Evolutionary conservation across 2,329 filamentous ascomycete species (phyloP).

Genomic region (Epichloe glyceriae): DNA sequence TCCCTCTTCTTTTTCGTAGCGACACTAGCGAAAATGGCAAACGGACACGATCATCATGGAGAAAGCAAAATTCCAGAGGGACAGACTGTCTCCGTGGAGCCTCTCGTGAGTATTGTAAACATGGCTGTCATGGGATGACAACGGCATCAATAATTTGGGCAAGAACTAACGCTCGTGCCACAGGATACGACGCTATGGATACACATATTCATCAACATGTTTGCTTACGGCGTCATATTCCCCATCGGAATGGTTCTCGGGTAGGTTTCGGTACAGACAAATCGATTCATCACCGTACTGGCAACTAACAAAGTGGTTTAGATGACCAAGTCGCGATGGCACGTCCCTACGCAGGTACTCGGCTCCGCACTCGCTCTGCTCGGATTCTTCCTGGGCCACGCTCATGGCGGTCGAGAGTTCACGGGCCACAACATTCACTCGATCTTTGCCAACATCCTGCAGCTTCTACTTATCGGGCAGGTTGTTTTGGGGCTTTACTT

Average conservation of each 20-base stretch:
- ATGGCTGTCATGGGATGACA: neutral
- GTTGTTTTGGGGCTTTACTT: slow-evolving; percentile 74
- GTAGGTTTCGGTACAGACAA: slow-evolving; percentile 36
- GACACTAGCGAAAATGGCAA: slow-evolving; percentile 12
- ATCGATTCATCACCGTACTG: neutral
- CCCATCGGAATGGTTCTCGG: slow-evolving; percentile 87
- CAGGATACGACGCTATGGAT: slow-evolving; percentile 80
- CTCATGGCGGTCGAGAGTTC: slow-evolving; percentile 82
- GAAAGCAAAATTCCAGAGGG: slow-evolving; percentile 52
- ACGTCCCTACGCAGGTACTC: slow-evolving; percentile 74
- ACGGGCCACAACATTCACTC: slow-evolving; percentile 62
- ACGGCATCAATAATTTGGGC: neutral
- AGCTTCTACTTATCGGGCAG: slow-evolving; percentile 67
- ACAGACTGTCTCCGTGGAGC: slow-evolving; percentile 55
- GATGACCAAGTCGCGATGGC: slow-evolving; percentile 85
- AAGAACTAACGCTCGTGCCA: slow-evolving; percentile 18
- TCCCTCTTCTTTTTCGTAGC: slow-evolving; percentile 12
- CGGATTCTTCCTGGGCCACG: slow-evolving; percentile 84
- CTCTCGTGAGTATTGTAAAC: slow-evolving; percentile 43
- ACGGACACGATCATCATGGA: slow-evolving; percentile 37
- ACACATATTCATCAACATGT: slow-evolving; percentile 78
- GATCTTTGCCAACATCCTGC: slow-evolving; percentile 65
- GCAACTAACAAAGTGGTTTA: slow-evolving; percentile 21
- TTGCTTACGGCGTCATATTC: slow-evolving; percentile 85
- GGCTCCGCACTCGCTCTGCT: slow-evolving; percentile 64